phyloP scores from a whole-genome alignment of 805 yeast genomes.

The Kuraishia borneana region DNA sequence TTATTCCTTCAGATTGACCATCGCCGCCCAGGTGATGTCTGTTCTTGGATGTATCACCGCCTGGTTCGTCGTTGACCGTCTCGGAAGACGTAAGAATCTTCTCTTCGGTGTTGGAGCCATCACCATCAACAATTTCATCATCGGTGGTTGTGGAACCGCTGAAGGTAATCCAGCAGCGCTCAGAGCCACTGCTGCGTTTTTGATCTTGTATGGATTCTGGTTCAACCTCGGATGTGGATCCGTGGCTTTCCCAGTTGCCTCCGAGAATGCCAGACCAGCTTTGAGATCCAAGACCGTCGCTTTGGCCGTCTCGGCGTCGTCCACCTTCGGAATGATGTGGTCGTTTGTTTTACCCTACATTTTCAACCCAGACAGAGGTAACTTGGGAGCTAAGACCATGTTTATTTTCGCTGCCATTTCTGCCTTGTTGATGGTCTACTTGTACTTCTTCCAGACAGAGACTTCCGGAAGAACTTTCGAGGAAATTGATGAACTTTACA shows the following conservation, averaged over 20 bases:
- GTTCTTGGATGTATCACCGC: conserved; percentile 18
- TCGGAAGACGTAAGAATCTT: conserved; percentile 25
- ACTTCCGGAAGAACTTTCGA: conserved; percentile 46
- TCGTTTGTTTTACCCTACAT: conserved; percentile 34
- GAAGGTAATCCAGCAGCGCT: conserved; percentile 3
- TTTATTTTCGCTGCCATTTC: conserved; percentile 31
- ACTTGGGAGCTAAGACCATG: conserved; percentile 37
- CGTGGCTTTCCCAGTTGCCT: conserved; percentile 23
- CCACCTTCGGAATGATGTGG: conserved; percentile 21
- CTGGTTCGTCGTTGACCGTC: conserved; percentile 28
- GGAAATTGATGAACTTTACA: conserved; percentile 46
- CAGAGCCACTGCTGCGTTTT: conserved; percentile 3
- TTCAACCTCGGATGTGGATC: conserved; percentile 29
- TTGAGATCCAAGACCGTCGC: conserved; percentile 29
- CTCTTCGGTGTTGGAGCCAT: conserved; percentile 4
- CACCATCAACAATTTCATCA: conserved; percentile 7
- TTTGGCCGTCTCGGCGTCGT: conserved; percentile 18
- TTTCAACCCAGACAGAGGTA: conserved; percentile 33
- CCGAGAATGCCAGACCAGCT: conserved; percentile 26
- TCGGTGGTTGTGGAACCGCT: conserved; percentile 14
- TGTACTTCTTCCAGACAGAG: conserved; percentile 42
- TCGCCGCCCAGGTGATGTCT: conserved; percentile 21
- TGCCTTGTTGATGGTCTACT: conserved; percentile 19
- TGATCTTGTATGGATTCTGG: conserved; percentile 16
- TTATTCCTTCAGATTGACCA: conserved; percentile 10